A percentile compares a stretch with the other conserved stretches of the same genome.
phyloP scores from a whole-genome alignment of 805 yeast genomes.

The Millerozyma acaciae region DNA sequence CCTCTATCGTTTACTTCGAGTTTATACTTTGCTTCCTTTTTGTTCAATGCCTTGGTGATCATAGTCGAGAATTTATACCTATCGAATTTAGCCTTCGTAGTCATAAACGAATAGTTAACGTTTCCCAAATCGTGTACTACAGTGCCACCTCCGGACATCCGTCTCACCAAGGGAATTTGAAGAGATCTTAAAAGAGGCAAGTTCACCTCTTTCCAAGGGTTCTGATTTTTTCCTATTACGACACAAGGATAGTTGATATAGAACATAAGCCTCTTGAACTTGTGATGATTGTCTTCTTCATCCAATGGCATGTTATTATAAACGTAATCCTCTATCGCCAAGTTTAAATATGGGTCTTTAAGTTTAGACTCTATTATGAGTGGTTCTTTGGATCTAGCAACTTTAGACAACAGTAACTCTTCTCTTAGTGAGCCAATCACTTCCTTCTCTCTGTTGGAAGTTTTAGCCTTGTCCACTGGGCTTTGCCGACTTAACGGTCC shows the following conservation, averaged over 20 bases:
- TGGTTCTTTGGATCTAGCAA: conserved; percentile 30
- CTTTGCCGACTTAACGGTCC: too few relatives aligned
- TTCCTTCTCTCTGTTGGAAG: neutral
- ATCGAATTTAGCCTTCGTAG: conserved; percentile 61
- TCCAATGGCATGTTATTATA: conserved; percentile 59
- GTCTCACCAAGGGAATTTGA: conserved; percentile 64
- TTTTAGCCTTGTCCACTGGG: conserved; percentile 20
- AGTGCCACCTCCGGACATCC: conserved; percentile 93
- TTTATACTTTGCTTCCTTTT: conserved; percentile 9
- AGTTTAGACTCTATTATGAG: conserved; percentile 56
- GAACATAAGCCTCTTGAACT: conserved; percentile 56
- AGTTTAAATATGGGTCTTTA: conserved; percentile 65
- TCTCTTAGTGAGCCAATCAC: neutral
- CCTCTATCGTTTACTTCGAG: conserved; percentile 68
- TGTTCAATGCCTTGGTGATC: conserved; percentile 34
- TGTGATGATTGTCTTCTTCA: conserved; percentile 8
- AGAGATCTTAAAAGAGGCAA: conserved; percentile 47
- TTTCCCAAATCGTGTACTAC: conserved; percentile 94
- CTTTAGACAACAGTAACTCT: neutral
- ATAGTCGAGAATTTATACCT: conserved; percentile 50
- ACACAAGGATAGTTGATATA: conserved; percentile 81
- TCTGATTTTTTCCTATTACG: conserved; percentile 95
- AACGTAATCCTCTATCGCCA: conserved; percentile 78
- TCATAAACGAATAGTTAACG: conserved; percentile 78
- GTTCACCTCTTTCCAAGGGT: conserved; percentile 86